These are phyloP conservation scores for Phytophthora brassicae DNA, from an alignment of 352 stramenopile species.

Conservation along the genomic window DNA sequence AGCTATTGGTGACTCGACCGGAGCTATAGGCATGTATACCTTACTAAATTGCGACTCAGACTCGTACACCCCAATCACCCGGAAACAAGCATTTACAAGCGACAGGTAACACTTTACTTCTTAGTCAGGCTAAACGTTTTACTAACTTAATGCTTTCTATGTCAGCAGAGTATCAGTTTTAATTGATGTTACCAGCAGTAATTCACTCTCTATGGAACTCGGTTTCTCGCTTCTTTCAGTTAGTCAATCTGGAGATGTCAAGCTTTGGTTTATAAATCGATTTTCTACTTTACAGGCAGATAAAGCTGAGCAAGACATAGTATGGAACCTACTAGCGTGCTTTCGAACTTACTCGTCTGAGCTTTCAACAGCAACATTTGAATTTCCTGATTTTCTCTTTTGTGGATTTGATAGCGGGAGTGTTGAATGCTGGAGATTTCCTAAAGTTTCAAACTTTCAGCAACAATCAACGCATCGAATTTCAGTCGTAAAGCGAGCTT, in stretches of 20 bases:
- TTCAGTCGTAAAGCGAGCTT: conserved; percentile 41
- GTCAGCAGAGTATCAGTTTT: conserved; percentile 16
- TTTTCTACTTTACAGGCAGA: not conserved
- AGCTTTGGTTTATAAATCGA: conserved; percentile 37
- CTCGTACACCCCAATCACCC: conserved; percentile 1
- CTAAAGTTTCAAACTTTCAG: conserved; percentile 13
- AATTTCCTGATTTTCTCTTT: conserved; percentile 47
- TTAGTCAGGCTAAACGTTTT: not conserved
- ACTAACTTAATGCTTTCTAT: conserved; percentile 1
- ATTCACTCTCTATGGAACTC: not conserved
- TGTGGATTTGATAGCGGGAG: conserved; percentile 50
- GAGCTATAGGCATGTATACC: conserved; percentile 16
- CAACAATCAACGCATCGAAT: conserved; percentile 27
- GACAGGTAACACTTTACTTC: conserved; percentile 23
- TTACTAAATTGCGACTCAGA: conserved; percentile 1
- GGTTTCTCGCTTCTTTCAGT: conserved; percentile 34
- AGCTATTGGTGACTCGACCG: conserved; percentile 24
- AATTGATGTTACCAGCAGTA: conserved; percentile 14
- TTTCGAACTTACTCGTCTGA: conserved; percentile 45
- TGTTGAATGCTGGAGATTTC: conserved; percentile 56
- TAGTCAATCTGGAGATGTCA: conserved; percentile 45
- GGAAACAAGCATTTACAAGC: conserved; percentile 25
- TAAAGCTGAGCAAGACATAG: conserved; percentile 1
- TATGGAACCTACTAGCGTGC: conserved; percentile 45
- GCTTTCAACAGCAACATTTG: conserved; percentile 36